Evolutionary conservation across 805 yeast genomes (phyloP).

Genomic region (Saturnispora zaruensis): DNA sequence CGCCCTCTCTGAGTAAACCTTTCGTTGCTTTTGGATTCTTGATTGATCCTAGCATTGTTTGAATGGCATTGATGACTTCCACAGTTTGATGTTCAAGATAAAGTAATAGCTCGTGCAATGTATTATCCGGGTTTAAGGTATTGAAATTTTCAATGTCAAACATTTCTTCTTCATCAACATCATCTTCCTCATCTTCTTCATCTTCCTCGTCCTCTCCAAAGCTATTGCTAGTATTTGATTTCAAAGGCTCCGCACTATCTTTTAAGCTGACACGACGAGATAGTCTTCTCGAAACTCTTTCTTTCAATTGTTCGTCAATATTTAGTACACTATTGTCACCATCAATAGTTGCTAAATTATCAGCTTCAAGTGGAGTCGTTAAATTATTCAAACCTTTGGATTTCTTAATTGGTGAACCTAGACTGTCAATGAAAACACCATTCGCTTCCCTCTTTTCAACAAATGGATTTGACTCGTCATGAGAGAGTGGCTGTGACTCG

Average conservation of each 20-base stretch:
- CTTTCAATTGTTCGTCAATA: slow-evolving; percentile 11
- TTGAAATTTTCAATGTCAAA: slow-evolving; percentile 72
- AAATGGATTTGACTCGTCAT: slow-evolving; percentile 5
- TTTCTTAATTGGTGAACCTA: neutral
- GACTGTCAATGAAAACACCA: neutral
- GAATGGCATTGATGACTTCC: slow-evolving; percentile 83
- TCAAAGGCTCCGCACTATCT: neutral
- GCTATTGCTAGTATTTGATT: neutral
- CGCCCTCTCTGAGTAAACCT: slow-evolving; percentile 62
- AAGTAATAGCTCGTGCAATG: slow-evolving; percentile 70
- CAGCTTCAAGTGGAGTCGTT: slow-evolving; percentile 4
- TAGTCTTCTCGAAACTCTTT: slow-evolving; percentile 10
- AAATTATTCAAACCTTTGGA: neutral
- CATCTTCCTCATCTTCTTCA: slow-evolving; percentile 15
- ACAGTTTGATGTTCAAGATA: slow-evolving; percentile 92
- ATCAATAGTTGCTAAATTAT: neutral
- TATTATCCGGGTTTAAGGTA: slow-evolving; percentile 80
- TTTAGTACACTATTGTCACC: slow-evolving; percentile 9
- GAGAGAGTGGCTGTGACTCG: neutral
- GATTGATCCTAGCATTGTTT: slow-evolving; percentile 66
- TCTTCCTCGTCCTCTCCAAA: slow-evolving; percentile 10
- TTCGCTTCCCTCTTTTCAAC: neutral
- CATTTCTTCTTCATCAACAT: slow-evolving; percentile 17
- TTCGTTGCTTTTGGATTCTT: slow-evolving; percentile 69
- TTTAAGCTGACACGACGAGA: slow-evolving; percentile 2